Conservation (phyloP, 768 basidiomycete genomes). For the Serendipita vermifera region DNA sequence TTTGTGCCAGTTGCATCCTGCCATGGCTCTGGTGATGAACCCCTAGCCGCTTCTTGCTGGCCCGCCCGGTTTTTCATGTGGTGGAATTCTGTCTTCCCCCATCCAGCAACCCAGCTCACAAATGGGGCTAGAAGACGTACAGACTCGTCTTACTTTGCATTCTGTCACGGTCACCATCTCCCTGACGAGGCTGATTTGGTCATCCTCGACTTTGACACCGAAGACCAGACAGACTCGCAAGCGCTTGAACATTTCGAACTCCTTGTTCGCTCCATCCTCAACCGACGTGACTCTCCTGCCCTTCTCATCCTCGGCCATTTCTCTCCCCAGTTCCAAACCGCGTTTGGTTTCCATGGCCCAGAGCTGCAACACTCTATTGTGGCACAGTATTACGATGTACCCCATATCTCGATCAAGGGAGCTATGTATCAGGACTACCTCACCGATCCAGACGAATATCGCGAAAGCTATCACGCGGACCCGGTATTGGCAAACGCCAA, state of each 20-base stretch:
- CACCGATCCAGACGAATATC: constrained; percentile 44
- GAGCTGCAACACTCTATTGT: constrained; percentile 83
- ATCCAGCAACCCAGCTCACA: constrained; percentile 93
- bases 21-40: constrained; percentile 87
- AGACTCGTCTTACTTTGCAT: constrained; percentile 88
- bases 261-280: constrained; percentile 80
- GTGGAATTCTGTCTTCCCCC: constrained; percentile 97
- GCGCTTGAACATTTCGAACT: constrained; percentile 81
- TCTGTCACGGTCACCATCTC: constrained; percentile 84
- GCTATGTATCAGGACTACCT: constrained; percentile 75
- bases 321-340: constrained; percentile 65
- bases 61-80: constrained; percentile 92
- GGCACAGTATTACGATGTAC: constrained; percentile 95
- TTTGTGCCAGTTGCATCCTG: constrained; percentile 68
- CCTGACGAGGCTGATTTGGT: constrained; percentile 91
- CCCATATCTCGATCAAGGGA: constrained; percentile 78
- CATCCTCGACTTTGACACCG: constrained; percentile 87
- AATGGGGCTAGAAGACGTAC: constrained; percentile 93
- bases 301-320: constrained; percentile 94
- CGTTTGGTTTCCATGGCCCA: constrained; percentile 76
- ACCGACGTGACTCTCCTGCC: constrained; percentile 83
- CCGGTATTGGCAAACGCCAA: constrained; percentile 62
- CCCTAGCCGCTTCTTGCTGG: constrained; percentile 72
- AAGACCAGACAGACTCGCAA: constrained; percentile 61
- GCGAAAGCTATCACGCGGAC: constrained; percentile 65